phyloP scores from a whole-genome alignment of 805 yeast species.

The Candida bentonensis region DNA sequence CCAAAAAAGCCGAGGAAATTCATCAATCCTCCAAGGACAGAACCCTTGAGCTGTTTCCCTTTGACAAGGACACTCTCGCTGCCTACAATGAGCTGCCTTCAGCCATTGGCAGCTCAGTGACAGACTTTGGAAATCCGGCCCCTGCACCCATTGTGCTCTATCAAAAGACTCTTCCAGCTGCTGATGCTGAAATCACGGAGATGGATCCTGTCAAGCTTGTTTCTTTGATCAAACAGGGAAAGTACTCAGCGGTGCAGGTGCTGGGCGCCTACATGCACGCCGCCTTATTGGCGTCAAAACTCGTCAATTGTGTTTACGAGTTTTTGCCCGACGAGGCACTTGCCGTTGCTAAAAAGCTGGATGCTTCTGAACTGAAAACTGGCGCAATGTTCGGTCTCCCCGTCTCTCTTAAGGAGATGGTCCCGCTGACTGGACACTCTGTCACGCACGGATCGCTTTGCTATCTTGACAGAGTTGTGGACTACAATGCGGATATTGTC shows the following conservation, averaged over 20 bases:
- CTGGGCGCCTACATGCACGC: background rate
- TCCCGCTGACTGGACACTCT: background rate
- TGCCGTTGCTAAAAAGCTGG: background rate
- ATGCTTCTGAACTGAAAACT: background rate
- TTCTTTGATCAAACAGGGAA: background rate
- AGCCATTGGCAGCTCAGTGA: background rate
- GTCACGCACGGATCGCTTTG: background rate
- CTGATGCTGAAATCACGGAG: background rate
- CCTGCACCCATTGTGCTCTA: background rate
- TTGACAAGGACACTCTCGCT: background rate
- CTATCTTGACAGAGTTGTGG: conserved; percentile 30
- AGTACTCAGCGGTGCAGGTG: background rate
- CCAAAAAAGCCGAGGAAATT: background rate
- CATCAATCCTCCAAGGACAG: background rate
- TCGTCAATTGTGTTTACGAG: background rate
- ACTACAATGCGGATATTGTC: conserved; percentile 33
- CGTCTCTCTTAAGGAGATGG: background rate
- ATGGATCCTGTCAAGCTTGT: background rate
- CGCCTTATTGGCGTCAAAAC: background rate
- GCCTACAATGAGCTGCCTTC: background rate
- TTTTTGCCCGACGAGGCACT: background rate
- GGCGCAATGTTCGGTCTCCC: background rate
- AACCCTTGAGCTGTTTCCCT: background rate
- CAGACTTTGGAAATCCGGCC: conserved; percentile 1
- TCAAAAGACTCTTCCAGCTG: background rate